A percentile compares a stretch with the other conserved stretches of the same genome.
Conservation (phyloP, 176 grass and related monocot genomes). For the Avena atlantica region DNA sequence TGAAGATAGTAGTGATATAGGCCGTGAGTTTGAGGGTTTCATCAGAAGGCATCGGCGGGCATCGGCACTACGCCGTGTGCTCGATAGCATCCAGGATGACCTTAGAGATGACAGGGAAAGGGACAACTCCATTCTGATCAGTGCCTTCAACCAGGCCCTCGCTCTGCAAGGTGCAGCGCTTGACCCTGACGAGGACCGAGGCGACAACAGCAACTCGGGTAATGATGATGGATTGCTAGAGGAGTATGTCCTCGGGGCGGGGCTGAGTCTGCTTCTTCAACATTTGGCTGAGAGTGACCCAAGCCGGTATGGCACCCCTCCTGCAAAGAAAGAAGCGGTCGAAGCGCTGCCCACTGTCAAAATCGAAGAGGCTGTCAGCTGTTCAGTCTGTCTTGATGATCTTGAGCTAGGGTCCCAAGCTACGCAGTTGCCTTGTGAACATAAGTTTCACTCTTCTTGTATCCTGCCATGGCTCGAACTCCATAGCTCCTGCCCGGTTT, state of each 20-base stretch:
- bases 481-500: conserved; percentile 93
- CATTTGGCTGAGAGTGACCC: conserved; percentile 89
- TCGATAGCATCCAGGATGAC: conserved; percentile 85
- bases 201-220: conserved; percentile 42
- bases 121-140: conserved; percentile 67
- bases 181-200: conserved; percentile 49
- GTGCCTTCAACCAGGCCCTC: conserved; percentile 88
- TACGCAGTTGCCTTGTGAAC: conserved; percentile 91
- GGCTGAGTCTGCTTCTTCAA: conserved; percentile 82
- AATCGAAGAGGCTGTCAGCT: conserved; percentile 70
- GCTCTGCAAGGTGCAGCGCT: conserved; percentile 67
- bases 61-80: conserved; percentile 65
- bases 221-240: conserved; percentile 60
- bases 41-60: conserved; percentile 66
- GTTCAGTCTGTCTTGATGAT: conserved; percentile 94
- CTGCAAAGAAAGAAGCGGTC: conserved; percentile 82
- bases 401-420: conserved; percentile 73
- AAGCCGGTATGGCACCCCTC: conserved; percentile 73
- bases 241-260: conserved; percentile 80
- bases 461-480: conserved; percentile 97
- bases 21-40: conserved; percentile 85
- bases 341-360: conserved; percentile 79
- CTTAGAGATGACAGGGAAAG: conserved; percentile 61
- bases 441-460: conserved; percentile 86
- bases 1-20: conserved; percentile 70